These are phyloP conservation scores for Sechiopsis laciniata DNA, from an alignment of 306 rosid species.

Conservation along the genomic window DNA sequence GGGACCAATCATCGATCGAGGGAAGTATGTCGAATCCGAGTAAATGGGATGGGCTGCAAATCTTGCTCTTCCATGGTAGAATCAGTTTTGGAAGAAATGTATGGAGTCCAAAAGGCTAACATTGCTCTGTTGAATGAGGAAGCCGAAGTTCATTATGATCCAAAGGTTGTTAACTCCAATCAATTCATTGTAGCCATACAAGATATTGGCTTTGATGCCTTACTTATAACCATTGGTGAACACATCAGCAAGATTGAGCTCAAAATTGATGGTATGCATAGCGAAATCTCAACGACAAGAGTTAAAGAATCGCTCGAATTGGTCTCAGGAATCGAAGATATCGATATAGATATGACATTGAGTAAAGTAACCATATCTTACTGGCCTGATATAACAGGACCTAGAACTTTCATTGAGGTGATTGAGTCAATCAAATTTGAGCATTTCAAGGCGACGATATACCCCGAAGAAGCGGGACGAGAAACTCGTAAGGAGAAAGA, in stretches of 20 bases:
- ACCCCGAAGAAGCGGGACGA: constrained; percentile 43
- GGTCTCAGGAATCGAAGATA: constrained; percentile 48
- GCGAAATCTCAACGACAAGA: constrained; percentile 25
- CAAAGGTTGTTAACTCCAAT: constrained; percentile 37
- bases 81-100: constrained; percentile 40
- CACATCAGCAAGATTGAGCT: constrained; percentile 63
- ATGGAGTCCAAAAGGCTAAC: constrained; percentile 50
- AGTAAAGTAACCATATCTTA: constrained; percentile 57
- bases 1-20: constrained; percentile 27
- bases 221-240: constrained; percentile 50
- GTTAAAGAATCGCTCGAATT: constrained; percentile 43
- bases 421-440: constrained; percentile 60
- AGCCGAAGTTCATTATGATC: constrained; percentile 65
- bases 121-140: constrained; percentile 78
- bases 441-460: constrained; percentile 52
- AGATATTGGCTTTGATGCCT: constrained; percentile 59
- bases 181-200: constrained; percentile 40
- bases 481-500: constrained; percentile 43
- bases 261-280: constrained; percentile 40
- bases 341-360: constrained; percentile 22
- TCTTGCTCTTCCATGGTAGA: constrained; percentile 73
- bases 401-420: constrained; percentile 60
- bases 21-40: constrained; percentile 57
- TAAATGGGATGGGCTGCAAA: constrained; percentile 78
- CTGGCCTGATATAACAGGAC: constrained; percentile 54